phyloP scores from a whole-genome alignment of 2,329 filamentous ascomycete genomes.

The Penicillium sp. region DNA sequence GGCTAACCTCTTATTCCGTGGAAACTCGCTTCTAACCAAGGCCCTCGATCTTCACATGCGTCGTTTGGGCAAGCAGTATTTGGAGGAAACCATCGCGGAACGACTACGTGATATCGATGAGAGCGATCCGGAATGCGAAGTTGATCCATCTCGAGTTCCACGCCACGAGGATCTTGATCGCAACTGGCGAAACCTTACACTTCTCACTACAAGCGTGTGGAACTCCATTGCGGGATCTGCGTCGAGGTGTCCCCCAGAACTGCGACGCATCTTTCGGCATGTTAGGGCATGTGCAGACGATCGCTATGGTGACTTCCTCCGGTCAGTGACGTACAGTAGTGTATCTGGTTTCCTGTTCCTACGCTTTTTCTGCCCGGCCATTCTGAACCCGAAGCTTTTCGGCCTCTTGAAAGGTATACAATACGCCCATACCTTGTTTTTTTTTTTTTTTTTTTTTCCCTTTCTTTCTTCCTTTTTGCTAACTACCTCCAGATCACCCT shows the following conservation, averaged over 20 bases:
- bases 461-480: background rate
- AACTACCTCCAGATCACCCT: slow-evolving; percentile 65
- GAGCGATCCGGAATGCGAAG: slow-evolving; percentile 86
- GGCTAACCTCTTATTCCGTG: slow-evolving; percentile 90
- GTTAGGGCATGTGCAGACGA: slow-evolving; percentile 90
- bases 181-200: slow-evolving; percentile 77
- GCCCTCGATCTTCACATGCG: slow-evolving; percentile 95
- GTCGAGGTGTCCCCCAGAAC: slow-evolving; percentile 70
- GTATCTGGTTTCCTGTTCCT: slow-evolving; percentile 94
- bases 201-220: slow-evolving; percentile 80
- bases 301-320: slow-evolving; percentile 86
- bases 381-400: slow-evolving; percentile 91
- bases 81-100: slow-evolving; percentile 81
- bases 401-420: slow-evolving; percentile 68
- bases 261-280: slow-evolving; percentile 83
- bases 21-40: slow-evolving; percentile 91
- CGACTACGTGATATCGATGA: slow-evolving; percentile 88
- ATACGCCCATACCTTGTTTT: background rate
- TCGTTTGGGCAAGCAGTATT: slow-evolving; percentile 84
- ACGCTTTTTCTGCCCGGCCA: slow-evolving; percentile 93
- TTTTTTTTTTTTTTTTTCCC: background rate
- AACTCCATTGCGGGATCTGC: slow-evolving; percentile 75
- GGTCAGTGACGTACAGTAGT: slow-evolving; percentile 87
- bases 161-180: slow-evolving; percentile 69
- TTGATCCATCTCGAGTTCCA: slow-evolving; percentile 77